Evolutionary conservation across 371 early-diverging fungal species (phyloP).

Genomic region (Mortierella sp.): DNA sequence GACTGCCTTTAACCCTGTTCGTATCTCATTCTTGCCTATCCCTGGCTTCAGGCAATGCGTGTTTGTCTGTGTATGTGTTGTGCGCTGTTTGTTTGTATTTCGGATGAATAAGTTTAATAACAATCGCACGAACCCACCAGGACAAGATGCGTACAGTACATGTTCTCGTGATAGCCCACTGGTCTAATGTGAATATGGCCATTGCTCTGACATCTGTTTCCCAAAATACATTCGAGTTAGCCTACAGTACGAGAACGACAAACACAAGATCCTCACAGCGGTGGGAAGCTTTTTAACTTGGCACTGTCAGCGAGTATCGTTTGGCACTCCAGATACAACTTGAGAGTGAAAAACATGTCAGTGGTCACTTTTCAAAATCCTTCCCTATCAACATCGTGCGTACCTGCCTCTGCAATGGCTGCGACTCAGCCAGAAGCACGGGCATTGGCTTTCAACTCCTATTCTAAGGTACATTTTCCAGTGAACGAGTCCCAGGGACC

Average conservation of each 20-base stretch:
- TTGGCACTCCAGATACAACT: slow-evolving; percentile 12
- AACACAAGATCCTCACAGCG: slow-evolving; percentile 15
- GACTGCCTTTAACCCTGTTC: background rate
- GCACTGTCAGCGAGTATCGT: slow-evolving; percentile 12
- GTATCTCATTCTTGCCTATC: background rate
- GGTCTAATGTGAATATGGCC: background rate
- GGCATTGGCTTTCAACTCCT: background rate
- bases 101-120: background rate
- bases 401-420: background rate
- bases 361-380: background rate
- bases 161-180: background rate
- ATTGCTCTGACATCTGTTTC: background rate
- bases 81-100: background rate
- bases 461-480: background rate
- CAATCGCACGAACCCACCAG: background rate
- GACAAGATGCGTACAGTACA: background rate
- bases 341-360: slow-evolving; percentile 18
- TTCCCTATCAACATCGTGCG: background rate
- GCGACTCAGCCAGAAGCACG: background rate
- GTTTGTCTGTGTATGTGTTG: too few relatives aligned
- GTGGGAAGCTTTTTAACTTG: slow-evolving; percentile 12
- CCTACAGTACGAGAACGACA: slow-evolving; percentile 6
- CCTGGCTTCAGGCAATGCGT: background rate
- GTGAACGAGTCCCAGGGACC: slow-evolving; percentile 1
- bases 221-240: too few relatives aligned